A percentile compares a stretch with the other conserved stretches of the same genome.
Evolutionary conservation across 2,329 filamentous ascomycete species (phyloP).

Genomic region (Neocucurbitaria cava): DNA sequence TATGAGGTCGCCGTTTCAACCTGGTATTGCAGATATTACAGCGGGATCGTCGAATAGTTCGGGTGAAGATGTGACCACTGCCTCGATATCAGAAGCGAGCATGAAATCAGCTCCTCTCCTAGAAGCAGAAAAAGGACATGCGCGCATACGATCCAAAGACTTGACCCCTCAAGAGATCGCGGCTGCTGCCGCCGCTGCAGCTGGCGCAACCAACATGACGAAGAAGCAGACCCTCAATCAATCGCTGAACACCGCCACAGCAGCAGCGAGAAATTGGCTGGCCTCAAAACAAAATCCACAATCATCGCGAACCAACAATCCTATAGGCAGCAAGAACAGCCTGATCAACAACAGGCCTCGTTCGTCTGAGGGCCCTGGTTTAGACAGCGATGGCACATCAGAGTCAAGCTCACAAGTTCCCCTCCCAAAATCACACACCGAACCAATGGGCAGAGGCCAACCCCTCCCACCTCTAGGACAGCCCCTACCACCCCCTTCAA

Average conservation of each 20-base stretch:
- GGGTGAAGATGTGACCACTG: conserved; percentile 22
- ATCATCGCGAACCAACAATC: conserved; percentile 5
- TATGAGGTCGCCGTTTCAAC: conserved; percentile 55
- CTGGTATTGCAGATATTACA: conserved; percentile 23
- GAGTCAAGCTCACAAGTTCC: conserved; percentile 7
- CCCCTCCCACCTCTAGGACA: conserved; percentile 82
- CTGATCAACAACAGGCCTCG: conserved; percentile 14
- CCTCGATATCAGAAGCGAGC: conserved; percentile 35
- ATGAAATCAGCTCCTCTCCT: conserved; percentile 15
- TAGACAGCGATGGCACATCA: conserved; percentile 12
- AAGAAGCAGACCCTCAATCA: conserved; percentile 42
- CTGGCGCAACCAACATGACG: conserved; percentile 20
- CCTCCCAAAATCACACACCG: conserved; percentile 50
- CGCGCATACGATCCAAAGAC: conserved; percentile 24
- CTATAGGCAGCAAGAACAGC: conserved; percentile 12
- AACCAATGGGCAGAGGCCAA: conserved; percentile 83
- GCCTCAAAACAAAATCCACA: conserved; percentile 52
- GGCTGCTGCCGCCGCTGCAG: conserved; percentile 26
- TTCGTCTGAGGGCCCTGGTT: conserved; percentile 16
- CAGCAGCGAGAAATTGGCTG: conserved; percentile 68
- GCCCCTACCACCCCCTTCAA: conserved; percentile 75
- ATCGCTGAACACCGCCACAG: conserved; percentile 57
- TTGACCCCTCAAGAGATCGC: conserved; percentile 31
- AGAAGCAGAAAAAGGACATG: conserved; percentile 12
- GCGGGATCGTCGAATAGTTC: conserved; percentile 19